These are phyloP conservation scores for Xylariaceae sp. DNA, from an alignment of 2,329 filamentous ascomycete genomes.

Conservation along the genomic window DNA sequence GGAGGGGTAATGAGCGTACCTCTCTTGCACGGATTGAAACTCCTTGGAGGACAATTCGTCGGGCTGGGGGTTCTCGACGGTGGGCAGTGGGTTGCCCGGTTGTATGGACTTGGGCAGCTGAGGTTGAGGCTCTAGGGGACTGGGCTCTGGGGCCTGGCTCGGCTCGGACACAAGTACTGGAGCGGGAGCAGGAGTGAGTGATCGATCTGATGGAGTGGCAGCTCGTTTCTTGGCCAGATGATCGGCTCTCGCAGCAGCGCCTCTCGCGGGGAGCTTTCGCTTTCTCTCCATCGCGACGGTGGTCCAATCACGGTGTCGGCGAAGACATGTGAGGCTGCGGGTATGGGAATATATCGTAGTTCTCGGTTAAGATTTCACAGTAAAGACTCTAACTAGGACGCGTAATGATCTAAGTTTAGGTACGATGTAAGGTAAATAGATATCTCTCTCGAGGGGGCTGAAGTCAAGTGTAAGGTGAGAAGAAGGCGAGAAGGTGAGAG, in stretches of 20 bases:
- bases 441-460: too few relatives aligned
- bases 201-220: slow-evolving; percentile 49
- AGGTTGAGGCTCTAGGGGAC: slow-evolving; percentile 28
- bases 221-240: slow-evolving; percentile 57
- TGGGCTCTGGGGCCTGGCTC: slow-evolving; percentile 32
- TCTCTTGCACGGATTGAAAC: slow-evolving; percentile 71
- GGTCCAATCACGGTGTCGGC: neutral
- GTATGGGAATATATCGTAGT: too few relatives aligned
- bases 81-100: slow-evolving; percentile 66
- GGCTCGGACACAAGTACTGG: slow-evolving; percentile 27
- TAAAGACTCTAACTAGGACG: too few relatives aligned
- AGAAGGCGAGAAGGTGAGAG: too few relatives aligned
- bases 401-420: too few relatives aligned
- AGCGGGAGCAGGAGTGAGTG: slow-evolving; percentile 40
- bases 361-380: too few relatives aligned
- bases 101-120: slow-evolving; percentile 58
- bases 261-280: slow-evolving; percentile 60
- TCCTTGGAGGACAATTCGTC: slow-evolving; percentile 59
- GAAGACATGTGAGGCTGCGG: slow-evolving; percentile 7
- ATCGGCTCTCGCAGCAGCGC: slow-evolving; percentile 53
- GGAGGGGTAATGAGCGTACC: slow-evolving; percentile 37
- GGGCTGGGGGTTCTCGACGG: slow-evolving; percentile 62
- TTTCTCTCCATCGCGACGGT: slow-evolving; percentile 55
- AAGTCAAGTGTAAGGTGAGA: too few relatives aligned
- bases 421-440: too few relatives aligned